Conservation (phyloP, 1,139 yeast genomes). For the Kodamaea sp. region DNA sequence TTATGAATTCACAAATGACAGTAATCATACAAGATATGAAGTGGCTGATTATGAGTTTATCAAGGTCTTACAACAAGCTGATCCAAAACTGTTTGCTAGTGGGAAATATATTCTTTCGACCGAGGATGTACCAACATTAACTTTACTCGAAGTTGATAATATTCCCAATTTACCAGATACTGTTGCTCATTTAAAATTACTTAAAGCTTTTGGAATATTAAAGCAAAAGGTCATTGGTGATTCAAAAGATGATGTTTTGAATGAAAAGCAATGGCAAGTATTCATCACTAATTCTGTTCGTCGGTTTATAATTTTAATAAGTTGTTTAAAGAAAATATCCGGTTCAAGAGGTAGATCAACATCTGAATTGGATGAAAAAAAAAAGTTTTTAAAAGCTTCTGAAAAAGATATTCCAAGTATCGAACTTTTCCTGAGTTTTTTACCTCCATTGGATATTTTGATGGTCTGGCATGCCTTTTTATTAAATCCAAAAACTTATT, state of each 20-base stretch:
- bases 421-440: slow-evolving; percentile 3
- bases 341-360: slow-evolving; percentile 3
- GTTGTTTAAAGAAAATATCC: slow-evolving; percentile 9
- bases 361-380: slow-evolving; percentile 11
- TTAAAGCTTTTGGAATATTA: slow-evolving; percentile 25
- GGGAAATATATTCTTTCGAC: too few relatives aligned
- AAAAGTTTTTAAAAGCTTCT: slow-evolving; percentile 1
- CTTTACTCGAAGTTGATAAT: too few relatives aligned
- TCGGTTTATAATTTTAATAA: slow-evolving; percentile 6
- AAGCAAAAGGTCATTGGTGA: slow-evolving; percentile 10
- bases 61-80: too few relatives aligned
- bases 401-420: slow-evolving; percentile 1
- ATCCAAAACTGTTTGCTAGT: too few relatives aligned
- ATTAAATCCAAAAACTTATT: slow-evolving; percentile 23
- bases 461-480: slow-evolving; percentile 37
- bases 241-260: not conserved
- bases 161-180: slow-evolving; percentile 7
- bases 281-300: slow-evolving; percentile 9
- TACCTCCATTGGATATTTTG: slow-evolving; percentile 33
- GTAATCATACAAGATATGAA: too few relatives aligned
- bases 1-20: too few relatives aligned
- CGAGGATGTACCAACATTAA: too few relatives aligned
- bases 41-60: too few relatives aligned
- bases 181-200: slow-evolving; percentile 29
- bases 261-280: slow-evolving; percentile 8